Evolutionary conservation across 129 eudicot species (phyloP).

Genomic region (Tagetes patula): DNA sequence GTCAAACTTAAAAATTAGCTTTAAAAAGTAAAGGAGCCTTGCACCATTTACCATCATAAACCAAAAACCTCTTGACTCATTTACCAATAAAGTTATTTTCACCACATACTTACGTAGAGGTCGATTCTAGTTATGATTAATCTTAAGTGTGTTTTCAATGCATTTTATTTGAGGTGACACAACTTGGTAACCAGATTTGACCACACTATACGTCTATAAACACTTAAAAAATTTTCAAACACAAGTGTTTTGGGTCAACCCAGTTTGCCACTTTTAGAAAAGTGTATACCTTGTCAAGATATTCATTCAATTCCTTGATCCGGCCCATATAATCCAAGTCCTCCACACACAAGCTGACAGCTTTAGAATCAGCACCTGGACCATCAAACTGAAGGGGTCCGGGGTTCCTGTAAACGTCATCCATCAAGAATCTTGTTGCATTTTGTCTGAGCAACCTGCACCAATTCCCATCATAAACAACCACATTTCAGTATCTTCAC

Average conservation of each 20-base stretch:
- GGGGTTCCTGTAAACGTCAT: slow-evolving; percentile 90
- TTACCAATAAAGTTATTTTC: too few species aligned
- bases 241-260: not conserved
- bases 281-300: slow-evolving; percentile 75
- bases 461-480: slow-evolving; percentile 10
- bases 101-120: too few species aligned
- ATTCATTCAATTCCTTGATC: slow-evolving; percentile 68
- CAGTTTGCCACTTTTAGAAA: not conserved
- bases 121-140: too few species aligned
- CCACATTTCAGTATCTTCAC: not conserved
- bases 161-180: not conserved
- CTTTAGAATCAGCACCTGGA: slow-evolving; percentile 92
- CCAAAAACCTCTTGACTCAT: too few species aligned
- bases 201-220: not conserved
- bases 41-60: too few species aligned
- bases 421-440: slow-evolving; percentile 79
- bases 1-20: too few species aligned
- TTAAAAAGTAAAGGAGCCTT: too few species aligned
- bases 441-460: slow-evolving; percentile 78
- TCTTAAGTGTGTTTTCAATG: too few species aligned
- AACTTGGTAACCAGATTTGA: not conserved
- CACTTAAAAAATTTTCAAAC: too few species aligned
- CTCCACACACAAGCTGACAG: slow-evolving; percentile 80
- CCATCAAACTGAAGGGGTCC: slow-evolving; percentile 98
- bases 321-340: slow-evolving; percentile 99